Evolutionary conservation across 2,329 filamentous ascomycete species (phyloP).

Genomic region (Beauveria sp.): DNA sequence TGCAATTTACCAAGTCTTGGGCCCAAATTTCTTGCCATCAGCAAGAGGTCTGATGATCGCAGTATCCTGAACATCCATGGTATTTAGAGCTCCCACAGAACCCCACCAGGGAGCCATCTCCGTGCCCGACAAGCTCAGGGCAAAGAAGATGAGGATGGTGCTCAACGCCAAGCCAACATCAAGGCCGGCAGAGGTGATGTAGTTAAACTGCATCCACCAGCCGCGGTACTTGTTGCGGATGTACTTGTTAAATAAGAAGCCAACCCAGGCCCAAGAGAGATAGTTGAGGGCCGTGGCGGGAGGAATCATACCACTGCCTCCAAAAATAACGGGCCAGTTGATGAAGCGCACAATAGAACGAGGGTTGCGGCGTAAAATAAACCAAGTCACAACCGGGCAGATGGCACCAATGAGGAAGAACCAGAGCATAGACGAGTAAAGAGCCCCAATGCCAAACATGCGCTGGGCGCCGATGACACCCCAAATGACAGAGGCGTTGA

Average conservation of each 20-base stretch:
- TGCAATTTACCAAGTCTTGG: slow-evolving; percentile 15
- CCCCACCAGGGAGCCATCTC: slow-evolving; percentile 41
- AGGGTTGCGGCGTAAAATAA: slow-evolving; percentile 36
- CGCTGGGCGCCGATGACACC: slow-evolving; percentile 39
- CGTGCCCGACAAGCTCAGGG: slow-evolving; percentile 34
- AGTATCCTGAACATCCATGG: slow-evolving; percentile 19
- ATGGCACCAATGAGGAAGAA: slow-evolving; percentile 43
- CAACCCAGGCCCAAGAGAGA: slow-evolving; percentile 43
- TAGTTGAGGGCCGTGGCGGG: slow-evolving; percentile 46
- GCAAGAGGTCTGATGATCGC: slow-evolving; percentile 19
- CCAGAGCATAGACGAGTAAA: slow-evolving; percentile 37
- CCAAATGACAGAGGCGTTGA: slow-evolving; percentile 48
- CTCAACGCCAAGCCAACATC: slow-evolving; percentile 47
- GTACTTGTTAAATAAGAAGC: slow-evolving; percentile 43
- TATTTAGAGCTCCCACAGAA: slow-evolving; percentile 27
- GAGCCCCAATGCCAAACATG: slow-evolving; percentile 21
- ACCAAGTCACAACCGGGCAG: slow-evolving; percentile 37
- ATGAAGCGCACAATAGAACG: slow-evolving; percentile 36
- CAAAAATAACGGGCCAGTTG: slow-evolving; percentile 43
- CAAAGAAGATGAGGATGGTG: slow-evolving; percentile 40
- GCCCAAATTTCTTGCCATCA: slow-evolving; percentile 20
- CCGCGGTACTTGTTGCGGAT: slow-evolving; percentile 39
- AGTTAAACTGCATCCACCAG: slow-evolving; percentile 51
- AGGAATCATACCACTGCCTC: slow-evolving; percentile 36
- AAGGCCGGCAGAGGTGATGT: slow-evolving; percentile 46